Evolutionary conservation across 305 asterid genomes (phyloP), one percentile per base, ranked within the genome.

Genomic region (Stenogyne calaminthoides): DNA sequence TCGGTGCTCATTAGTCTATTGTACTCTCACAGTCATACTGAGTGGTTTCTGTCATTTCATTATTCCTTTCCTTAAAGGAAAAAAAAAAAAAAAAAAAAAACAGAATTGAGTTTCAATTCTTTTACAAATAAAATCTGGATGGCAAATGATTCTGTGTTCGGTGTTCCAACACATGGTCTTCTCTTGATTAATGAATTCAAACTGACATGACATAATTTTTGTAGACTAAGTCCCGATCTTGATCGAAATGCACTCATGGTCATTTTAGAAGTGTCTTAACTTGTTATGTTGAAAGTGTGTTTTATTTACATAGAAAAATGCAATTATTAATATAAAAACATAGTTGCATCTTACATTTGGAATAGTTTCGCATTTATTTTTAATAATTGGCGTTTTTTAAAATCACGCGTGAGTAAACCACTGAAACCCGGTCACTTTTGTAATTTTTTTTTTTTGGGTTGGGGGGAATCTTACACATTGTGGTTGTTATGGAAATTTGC

Each of bases 1-100:
- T 85, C 87, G 88, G 87, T 84, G 89, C 87, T 67, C 78, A 70
- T 72, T 75, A 71, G 77, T 74, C 67, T 82, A 76, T 32, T 69
- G 76, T 69, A 64, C 76, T 71, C 19, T 74, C 73, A 56, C 71
- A 67, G 37, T 37, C 54, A 11, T 6, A 6, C 1, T 18, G 5
- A 55, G n/a, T 47, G 55, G 3, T 25, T 54, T 54, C 59, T 18
- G 18, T 54, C 29, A 54, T 54, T 18, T 54, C 18, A 54, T 54
- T 18, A 54, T 19, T 8, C 15, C 27, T 19, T 8, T 8, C 27
- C 27, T 18, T 54, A 7, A 51, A 51, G 4, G 10, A 42, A 8
- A 42, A 9, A 42, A 42, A 11, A 12, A 46, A 46, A 12, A 46
- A 14, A 14, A 18, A 54, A 2, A 44, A 11, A 54, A n/a, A n/a